Evolutionary conservation across 1,284 basidiomycete species (phyloP).

Genomic region (Puccinia polysora): DNA sequence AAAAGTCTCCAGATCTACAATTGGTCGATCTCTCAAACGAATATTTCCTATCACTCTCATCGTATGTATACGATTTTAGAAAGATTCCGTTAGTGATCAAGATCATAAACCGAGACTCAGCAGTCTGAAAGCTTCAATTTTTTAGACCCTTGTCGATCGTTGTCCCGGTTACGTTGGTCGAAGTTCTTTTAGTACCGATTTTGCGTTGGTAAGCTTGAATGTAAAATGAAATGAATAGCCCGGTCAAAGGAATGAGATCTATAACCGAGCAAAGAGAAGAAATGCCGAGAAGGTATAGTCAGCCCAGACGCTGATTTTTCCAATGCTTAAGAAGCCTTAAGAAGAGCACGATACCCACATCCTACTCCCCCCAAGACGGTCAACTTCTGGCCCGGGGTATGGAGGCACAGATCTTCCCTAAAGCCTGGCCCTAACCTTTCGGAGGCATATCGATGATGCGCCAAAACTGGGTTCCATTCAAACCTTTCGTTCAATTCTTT

Average conservation of each 20-base stretch:
- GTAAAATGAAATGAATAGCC: constrained; percentile 37
- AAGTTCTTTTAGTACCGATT: neutral
- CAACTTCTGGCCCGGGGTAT: constrained; percentile 21
- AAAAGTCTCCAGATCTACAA: too few relatives aligned
- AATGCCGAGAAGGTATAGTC: neutral
- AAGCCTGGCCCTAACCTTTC: constrained; percentile 28
- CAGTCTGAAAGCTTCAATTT: too few relatives aligned
- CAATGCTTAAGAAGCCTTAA: neutral
- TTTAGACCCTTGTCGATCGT: too few relatives aligned
- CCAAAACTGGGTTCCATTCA: constrained; percentile 31
- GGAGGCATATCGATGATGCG: constrained; percentile 7
- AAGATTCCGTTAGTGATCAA: too few relatives aligned
- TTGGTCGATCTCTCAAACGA: too few relatives aligned
- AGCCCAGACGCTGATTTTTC: neutral
- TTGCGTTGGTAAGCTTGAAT: constrained; percentile 26
- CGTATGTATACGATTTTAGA: too few relatives aligned
- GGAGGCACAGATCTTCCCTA: constrained; percentile 23
- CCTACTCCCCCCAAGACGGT: constrained; percentile 31
- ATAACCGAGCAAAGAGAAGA: neutral
- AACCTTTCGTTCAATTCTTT: constrained; percentile 23
- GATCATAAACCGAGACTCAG: too few relatives aligned
- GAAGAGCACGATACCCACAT: constrained; percentile 15
- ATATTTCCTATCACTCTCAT: too few relatives aligned
- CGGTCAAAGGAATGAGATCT: constrained; percentile 41
- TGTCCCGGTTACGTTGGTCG: neutral